Base-by-base conservation (phyloP, 2,329 filamentous ascomycete species). In the Lojkania enalia region DNA sequence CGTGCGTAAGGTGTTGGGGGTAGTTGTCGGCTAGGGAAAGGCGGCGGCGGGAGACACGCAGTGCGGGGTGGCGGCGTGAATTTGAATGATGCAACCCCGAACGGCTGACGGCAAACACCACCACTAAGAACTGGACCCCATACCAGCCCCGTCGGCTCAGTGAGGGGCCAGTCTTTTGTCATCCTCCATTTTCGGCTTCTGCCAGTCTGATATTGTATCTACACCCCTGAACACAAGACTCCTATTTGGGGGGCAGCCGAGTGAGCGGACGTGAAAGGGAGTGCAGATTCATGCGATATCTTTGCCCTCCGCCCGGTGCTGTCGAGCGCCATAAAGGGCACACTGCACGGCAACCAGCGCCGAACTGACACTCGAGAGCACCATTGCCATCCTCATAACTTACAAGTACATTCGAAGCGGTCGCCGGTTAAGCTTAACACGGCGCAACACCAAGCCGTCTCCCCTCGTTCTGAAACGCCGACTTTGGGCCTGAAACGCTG, bases 401-500 rank as follows among this genome's bases (percentile, higher is more conserved):
- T n/a, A n/a, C n/a, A n/a, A n/a, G n/a, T n/a, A n/a, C n/a, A n/a
- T n/a, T 7, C 23, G 23, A 27, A 27, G 23, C 23, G n/a, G n/a
- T n/a, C n/a, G n/a, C n/a, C n/a, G n/a, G n/a, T n/a, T n/a, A n/a
- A n/a, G 25, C 25, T 9, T n/a, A 27, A 27, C 25, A n/a, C n/a
- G 9, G n/a, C 25, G 30, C 9, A 11, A 7, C 30, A 11, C 16
- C 9, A 11, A 9, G 30, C 30, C 9, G 30, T 33, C 16, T 31
- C 14, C 16, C 48, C 44, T 53, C 37, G 9, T 33, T 43, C 55
- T 65, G 66, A 68, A 69, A 68, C 61, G 39, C 60, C 45, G 46
- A 51, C 46, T 55, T 44, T 38, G 42, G 38, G 33, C 40, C 59
- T 69, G 66, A 69, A 67, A 69, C 66, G 44, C 55, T 44, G 41